Percentiles rank a stretch among this genome's conserved stretches.
Conservation (phyloP, 441 rosid species). For the Populus hybrid region DNA sequence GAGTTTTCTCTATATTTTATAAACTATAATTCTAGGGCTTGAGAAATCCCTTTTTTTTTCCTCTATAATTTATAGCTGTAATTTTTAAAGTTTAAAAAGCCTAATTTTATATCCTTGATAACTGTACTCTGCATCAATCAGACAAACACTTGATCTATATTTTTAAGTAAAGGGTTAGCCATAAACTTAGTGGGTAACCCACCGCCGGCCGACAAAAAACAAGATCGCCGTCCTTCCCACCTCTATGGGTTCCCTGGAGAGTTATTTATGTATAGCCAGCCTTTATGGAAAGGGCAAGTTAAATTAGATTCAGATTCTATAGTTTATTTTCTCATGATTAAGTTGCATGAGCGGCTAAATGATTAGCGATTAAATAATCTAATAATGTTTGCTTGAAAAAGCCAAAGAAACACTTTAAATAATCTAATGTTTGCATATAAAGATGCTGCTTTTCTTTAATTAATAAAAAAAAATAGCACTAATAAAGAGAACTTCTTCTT, state of each 20-base stretch:
- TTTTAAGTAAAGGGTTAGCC: conserved; percentile 1
- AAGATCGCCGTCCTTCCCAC: conserved; percentile 35
- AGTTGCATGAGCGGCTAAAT: not conserved
- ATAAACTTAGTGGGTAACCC: conserved; percentile 42
- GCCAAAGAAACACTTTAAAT: conserved; percentile 10
- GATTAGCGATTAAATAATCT: not conserved
- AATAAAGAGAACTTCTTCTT: too few species aligned
- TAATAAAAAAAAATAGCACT: not conserved
- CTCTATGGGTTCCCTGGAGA: conserved; percentile 26
- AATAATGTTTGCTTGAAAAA: not conserved
- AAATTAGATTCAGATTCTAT: conserved; percentile 3
- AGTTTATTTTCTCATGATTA: conserved; percentile 3
- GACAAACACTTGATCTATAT: conserved; percentile 10
- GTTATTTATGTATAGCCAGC: conserved; percentile 15
- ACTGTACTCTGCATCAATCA: not conserved
- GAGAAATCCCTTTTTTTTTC: not conserved
- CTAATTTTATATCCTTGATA: not conserved
- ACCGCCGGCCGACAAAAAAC: conserved; percentile 55
- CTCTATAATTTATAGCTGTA: not conserved
- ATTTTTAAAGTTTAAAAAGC: too few species aligned
- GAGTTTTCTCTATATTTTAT: not conserved
- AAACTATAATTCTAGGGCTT: not conserved
- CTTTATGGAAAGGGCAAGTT: conserved; percentile 29
- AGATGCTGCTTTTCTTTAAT: not conserved
- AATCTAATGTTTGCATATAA: not conserved